Evolutionary conservation across 2,329 filamentous ascomycete genomes (phyloP).

Genomic region (Periconia sp.): DNA sequence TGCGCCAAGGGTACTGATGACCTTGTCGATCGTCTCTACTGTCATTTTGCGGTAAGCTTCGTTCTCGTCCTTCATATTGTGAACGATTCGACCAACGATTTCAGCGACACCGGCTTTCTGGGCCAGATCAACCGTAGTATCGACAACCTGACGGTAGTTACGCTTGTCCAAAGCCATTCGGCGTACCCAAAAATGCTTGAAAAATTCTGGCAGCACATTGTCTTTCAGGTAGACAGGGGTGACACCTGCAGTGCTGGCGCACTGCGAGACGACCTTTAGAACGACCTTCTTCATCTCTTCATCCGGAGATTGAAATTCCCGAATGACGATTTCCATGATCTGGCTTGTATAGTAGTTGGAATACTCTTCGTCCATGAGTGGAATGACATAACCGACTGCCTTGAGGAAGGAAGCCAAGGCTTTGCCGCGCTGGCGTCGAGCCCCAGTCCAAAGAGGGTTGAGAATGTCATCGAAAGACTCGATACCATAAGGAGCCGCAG

Average conservation of each 20-base stretch:
- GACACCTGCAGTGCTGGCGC: slow-evolving; percentile 91
- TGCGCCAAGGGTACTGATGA: slow-evolving; percentile 89
- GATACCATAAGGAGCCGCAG: slow-evolving; percentile 97
- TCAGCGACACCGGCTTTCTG: slow-evolving; percentile 98
- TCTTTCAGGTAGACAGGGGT: slow-evolving; percentile 95
- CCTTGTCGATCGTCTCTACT: slow-evolving; percentile 95
- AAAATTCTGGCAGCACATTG: slow-evolving; percentile 93
- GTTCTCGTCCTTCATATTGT: slow-evolving; percentile 96
- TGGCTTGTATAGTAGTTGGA: slow-evolving; percentile 98
- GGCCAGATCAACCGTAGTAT: slow-evolving; percentile 95
- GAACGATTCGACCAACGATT: slow-evolving; percentile 90
- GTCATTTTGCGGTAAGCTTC: slow-evolving; percentile 99
- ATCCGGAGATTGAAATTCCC: slow-evolving; percentile 95
- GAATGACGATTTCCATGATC: slow-evolving; percentile 97
- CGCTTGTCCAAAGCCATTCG: slow-evolving; percentile 97
- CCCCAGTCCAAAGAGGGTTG: slow-evolving; percentile 96
- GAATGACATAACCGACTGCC: slow-evolving; percentile 97
- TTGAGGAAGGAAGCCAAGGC: slow-evolving; percentile 95
- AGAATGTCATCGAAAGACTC: slow-evolving; percentile 98
- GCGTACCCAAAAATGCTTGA: slow-evolving; percentile 98
- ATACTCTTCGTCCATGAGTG: slow-evolving; percentile 99
- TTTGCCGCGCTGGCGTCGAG: slow-evolving; percentile 94
- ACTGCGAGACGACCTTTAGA: slow-evolving; percentile 95
- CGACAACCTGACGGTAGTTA: slow-evolving; percentile 97
- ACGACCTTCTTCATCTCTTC: slow-evolving; percentile 99